Percentiles rank a stretch among this genome's conserved stretches.
These are phyloP conservation scores for Lachnellula occidentalis DNA, from an alignment of 2,329 filamentous ascomycete species.

Conservation along the genomic window DNA sequence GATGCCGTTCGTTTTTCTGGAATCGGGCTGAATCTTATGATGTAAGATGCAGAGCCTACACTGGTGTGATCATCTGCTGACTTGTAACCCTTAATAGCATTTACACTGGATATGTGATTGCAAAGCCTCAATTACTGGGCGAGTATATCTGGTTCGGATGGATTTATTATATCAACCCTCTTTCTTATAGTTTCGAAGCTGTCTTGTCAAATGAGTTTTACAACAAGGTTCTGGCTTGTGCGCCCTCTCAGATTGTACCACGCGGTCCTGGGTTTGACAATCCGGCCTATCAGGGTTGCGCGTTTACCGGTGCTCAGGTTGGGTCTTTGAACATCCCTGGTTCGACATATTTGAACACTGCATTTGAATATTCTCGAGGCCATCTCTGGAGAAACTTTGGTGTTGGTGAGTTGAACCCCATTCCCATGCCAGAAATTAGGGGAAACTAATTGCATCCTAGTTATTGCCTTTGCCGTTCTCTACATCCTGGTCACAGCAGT, in stretches of 20 bases:
- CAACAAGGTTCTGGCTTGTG: slow-evolving; percentile 51
- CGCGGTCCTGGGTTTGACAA: slow-evolving; percentile 47
- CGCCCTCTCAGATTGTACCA: slow-evolving; percentile 52
- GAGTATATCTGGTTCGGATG: slow-evolving; percentile 63
- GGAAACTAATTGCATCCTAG: slow-evolving; percentile 9
- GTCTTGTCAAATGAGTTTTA: slow-evolving; percentile 59
- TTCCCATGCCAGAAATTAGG: neutral
- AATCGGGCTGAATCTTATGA: slow-evolving; percentile 54
- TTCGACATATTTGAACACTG: slow-evolving; percentile 46
- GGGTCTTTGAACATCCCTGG: slow-evolving; percentile 48
- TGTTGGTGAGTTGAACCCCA: slow-evolving; percentile 32
- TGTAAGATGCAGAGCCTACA: slow-evolving; percentile 26
- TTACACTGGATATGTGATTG: slow-evolving; percentile 64
- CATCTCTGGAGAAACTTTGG: slow-evolving; percentile 64
- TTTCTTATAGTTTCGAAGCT: slow-evolving; percentile 56
- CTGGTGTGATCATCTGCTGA: neutral
- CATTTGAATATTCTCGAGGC: slow-evolving; percentile 50
- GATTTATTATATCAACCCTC: slow-evolving; percentile 43
- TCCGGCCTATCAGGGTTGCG: slow-evolving; percentile 55
- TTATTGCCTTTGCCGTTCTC: slow-evolving; percentile 69
- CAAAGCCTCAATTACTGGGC: slow-evolving; percentile 52
- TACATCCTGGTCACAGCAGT: slow-evolving; percentile 69
- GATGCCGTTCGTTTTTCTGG: slow-evolving; percentile 61
- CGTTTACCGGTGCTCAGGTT: slow-evolving; percentile 50
- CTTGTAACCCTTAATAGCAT: slow-evolving; percentile 31